Base-by-base conservation (phyloP, 2,329 filamentous ascomycete genomes). In the Fonsecaea erecta region DNA sequence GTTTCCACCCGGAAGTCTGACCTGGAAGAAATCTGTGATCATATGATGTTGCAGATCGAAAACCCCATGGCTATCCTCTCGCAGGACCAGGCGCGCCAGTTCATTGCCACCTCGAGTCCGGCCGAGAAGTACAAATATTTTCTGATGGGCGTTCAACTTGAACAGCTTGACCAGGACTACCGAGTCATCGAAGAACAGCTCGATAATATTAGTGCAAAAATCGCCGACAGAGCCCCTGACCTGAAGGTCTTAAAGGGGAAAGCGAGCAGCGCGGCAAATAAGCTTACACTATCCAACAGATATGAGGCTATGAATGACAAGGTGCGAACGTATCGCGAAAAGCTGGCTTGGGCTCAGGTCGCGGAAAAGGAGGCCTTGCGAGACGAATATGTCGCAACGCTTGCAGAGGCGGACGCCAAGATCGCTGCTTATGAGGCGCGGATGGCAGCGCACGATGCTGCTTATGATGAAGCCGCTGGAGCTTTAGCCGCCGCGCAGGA, bases 31-130 rank as follows among this genome's bases (percentile, higher is more conserved):
- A 94, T 99, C 54, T 89, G 92, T 48, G 95, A 99, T 76, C 96
- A 92, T 75, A 98, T 93, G 75, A 91, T 90, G 48, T 82, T 99
- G 48, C 94, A 98, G 76, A 92, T 99, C 63, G 94, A 98, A 74
- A 99, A 99, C 72, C 95, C 95, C 0, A 89, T 99, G 81, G 98
- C 96, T 65, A 91, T 98, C 6, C 83, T 99, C 18, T 97, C 93
- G 0, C 95, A 99, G 77, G 95, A 99, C 75, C 93, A 93, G 77
- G 95, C 95, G 11, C 88, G 95, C 11, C 91, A 96, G 64, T 99
- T 99, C 73, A 84, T 99, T 51, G 96, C 94, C 74, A 86, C 89
- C 37, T 94, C 95, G 12, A 90, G 88, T 1, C 86, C 93, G 0
- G 81, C 86, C 2, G 88, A 94, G 66, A 99, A 99, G 76, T 99